Evolutionary conservation across 192 early-diverging fungal species (phyloP).

Genomic region (Backusella circina): DNA sequence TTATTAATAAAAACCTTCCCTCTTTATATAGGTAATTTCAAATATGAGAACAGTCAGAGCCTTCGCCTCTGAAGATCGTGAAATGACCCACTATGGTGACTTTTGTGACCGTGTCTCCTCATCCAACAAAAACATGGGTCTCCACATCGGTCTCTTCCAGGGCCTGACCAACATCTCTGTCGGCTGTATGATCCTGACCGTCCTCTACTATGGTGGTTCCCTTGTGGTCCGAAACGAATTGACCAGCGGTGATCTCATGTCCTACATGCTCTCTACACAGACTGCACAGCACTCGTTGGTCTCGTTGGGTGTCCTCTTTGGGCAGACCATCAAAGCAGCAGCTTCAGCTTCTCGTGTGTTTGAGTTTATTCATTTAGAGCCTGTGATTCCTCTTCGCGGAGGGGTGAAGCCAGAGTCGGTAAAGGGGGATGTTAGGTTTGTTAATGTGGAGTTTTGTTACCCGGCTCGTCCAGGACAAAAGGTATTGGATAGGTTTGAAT

Average conservation of each 20-base stretch:
- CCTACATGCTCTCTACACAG: conserved; percentile 59
- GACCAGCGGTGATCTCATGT: conserved; percentile 55
- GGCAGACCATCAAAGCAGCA: conserved; percentile 55
- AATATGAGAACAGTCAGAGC: conserved; percentile 61
- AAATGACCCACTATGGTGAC: conserved; percentile 42
- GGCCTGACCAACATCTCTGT: conserved; percentile 56
- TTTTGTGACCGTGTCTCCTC: conserved; percentile 39
- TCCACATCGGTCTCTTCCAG: conserved; percentile 62
- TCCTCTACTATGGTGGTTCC: conserved; percentile 59
- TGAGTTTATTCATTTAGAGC: conserved; percentile 43
- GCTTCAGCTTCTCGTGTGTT: conserved; percentile 51
- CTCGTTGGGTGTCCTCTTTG: conserved; percentile 55
- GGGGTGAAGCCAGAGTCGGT: conserved; percentile 35
- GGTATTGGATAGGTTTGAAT: conserved; percentile 68
- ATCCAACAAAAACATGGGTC: conserved; percentile 43
- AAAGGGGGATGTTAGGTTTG: conserved; percentile 64
- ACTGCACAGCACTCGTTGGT: conserved; percentile 56
- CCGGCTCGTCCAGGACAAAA: conserved; percentile 76
- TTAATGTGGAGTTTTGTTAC: conserved; percentile 78
- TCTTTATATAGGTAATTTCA: conserved; percentile 40
- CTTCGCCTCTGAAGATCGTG: conserved; percentile 54
- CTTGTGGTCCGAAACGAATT: conserved; percentile 50
- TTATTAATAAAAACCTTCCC: too few relatives aligned
- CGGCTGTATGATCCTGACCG: conserved; percentile 49
- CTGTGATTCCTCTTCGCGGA: conserved; percentile 36